Percentiles rank a stretch among this genome's conserved stretches.
Evolutionary conservation across 1,284 basidiomycete species (phyloP).

Genomic region (Cutaneotrichosporon curvatum): DNA sequence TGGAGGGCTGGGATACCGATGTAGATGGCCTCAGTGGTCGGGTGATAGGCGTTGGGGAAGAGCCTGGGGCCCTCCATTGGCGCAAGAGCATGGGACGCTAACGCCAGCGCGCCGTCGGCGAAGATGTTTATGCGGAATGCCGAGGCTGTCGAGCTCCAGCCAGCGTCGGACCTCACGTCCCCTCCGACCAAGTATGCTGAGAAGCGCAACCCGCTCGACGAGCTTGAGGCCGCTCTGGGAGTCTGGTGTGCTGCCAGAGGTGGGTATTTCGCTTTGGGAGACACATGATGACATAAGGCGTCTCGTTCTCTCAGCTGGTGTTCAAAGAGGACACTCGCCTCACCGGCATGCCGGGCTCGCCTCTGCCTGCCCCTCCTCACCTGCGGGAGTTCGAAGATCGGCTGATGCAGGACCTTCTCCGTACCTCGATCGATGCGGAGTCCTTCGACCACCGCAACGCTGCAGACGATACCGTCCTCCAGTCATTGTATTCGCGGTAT

Average conservation of each 20-base stretch:
- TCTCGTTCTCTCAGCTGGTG: conserved; percentile 7
- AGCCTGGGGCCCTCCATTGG: too few relatives aligned
- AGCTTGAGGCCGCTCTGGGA: conserved; percentile 10
- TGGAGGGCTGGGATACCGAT: too few relatives aligned
- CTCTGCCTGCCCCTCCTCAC: conserved; percentile 8
- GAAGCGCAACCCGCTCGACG: conserved; percentile 14
- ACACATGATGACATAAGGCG: not conserved
- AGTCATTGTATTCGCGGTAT: conserved; percentile 16
- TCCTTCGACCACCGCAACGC: not conserved
- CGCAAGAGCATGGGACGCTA: too few relatives aligned
- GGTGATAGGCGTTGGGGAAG: too few relatives aligned
- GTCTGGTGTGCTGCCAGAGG: conserved; percentile 10
- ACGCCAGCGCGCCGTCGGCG: conserved; percentile 10
- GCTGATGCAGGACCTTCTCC: conserved; percentile 16
- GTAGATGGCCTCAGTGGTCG: too few relatives aligned
- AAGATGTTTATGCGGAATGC: conserved; percentile 5
- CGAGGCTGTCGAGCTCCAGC: not conserved
- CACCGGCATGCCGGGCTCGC: conserved; percentile 2
- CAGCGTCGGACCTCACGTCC: not conserved
- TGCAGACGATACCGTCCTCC: conserved; percentile 4
- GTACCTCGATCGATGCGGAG: conserved; percentile 2
- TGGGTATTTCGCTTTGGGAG: not conserved
- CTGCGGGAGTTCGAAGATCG: conserved; percentile 15
- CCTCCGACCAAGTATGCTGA: not conserved
- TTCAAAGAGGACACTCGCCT: conserved; percentile 17